phyloP scores from a whole-genome alignment of 495 filamentous ascomycete species.

The Aspergillus sparsus region DNA sequence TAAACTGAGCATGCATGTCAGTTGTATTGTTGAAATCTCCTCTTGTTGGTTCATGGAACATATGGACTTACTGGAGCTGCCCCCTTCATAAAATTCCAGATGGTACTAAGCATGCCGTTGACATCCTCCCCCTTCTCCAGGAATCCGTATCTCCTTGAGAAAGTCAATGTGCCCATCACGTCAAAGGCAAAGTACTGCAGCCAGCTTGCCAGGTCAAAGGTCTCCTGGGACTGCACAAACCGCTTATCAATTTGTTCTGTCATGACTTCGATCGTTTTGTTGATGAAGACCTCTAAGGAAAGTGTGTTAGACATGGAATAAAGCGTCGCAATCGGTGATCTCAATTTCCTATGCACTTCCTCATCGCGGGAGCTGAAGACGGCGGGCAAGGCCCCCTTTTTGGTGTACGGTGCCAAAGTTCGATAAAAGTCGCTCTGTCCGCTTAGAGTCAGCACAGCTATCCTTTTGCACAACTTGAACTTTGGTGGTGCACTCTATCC shows the following conservation, averaged over 20 bases:
- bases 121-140: conserved; percentile 39
- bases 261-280: conserved; percentile 31
- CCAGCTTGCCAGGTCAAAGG: conserved; percentile 38
- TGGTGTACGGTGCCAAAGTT: conserved; percentile 25
- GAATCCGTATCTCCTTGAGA: conserved; percentile 39
- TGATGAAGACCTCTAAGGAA: conserved; percentile 36
- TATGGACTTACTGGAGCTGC: conserved; percentile 26
- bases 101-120: conserved; percentile 29
- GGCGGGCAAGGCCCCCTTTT: conserved; percentile 24
- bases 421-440: neutral
- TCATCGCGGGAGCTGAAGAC: conserved; percentile 44
- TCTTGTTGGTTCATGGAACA: conserved; percentile 6
- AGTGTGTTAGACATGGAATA: conserved; percentile 39
- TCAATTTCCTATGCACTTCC: conserved; percentile 34
- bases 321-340: conserved; percentile 38
- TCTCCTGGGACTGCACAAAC: conserved; percentile 23
- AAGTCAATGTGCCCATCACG: conserved; percentile 41
- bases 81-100: conserved; percentile 29
- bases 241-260: conserved; percentile 34
- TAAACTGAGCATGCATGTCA: neutral
- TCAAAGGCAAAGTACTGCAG: conserved; percentile 51
- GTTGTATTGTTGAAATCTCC: neutral
- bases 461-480: neutral
- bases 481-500: neutral
- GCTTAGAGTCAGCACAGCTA: neutral